These are phyloP conservation scores for Apium graveolens DNA, from an alignment of 129 eudicot genomes.

Conservation along the genomic window DNA sequence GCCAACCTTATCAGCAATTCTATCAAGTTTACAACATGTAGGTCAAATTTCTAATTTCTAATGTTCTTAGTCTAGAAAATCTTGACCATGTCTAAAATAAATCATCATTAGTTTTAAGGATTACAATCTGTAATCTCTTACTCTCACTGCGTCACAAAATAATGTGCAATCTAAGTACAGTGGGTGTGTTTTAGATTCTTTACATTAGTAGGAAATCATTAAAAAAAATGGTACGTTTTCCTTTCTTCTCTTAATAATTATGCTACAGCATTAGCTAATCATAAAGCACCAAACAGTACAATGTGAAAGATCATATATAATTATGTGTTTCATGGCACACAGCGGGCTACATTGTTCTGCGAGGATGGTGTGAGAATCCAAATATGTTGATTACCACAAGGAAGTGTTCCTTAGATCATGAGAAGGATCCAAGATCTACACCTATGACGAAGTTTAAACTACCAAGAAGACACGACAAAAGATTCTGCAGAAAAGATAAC, in stretches of 20 bases:
- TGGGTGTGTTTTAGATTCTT: background rate
- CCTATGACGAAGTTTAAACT: conserved; percentile 33
- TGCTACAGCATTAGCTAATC: background rate
- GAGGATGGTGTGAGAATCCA: conserved; percentile 79
- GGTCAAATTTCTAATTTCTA: conserved; percentile 17
- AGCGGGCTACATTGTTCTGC: conserved; percentile 79
- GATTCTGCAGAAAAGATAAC: conserved; percentile 44
- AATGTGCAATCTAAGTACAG: background rate
- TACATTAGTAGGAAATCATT: background rate
- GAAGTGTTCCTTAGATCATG: background rate
- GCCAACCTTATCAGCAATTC: conserved; percentile 97
- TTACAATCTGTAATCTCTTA: background rate
- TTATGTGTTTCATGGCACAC: conserved; percentile 26
- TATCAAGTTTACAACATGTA: conserved; percentile 87
- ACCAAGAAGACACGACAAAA: conserved; percentile 33
- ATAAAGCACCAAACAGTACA: background rate
- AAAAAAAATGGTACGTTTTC: background rate
- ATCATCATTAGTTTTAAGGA: background rate
- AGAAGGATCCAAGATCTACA: conserved; percentile 32
- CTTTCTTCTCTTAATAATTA: background rate
- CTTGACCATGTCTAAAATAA: background rate
- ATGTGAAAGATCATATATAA: background rate
- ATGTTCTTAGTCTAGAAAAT: background rate
- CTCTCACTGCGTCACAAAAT: background rate
- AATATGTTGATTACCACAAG: conserved; percentile 1